These are phyloP conservation scores for Zea luxurians DNA, from an alignment of 176 grass and related monocot genomes.

Conservation along the genomic window DNA sequence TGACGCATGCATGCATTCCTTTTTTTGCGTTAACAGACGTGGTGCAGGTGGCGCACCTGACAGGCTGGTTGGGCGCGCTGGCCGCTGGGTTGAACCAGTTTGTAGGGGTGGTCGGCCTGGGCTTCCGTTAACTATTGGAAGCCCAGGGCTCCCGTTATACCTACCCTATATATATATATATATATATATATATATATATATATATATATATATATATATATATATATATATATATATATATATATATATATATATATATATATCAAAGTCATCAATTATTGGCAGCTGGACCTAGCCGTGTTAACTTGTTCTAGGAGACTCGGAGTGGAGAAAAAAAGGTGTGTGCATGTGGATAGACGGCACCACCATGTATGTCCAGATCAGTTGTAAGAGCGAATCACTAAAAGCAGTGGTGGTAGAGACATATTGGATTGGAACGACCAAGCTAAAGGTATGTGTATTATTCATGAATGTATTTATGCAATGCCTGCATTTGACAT, in stretches of 20 bases:
- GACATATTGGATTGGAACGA: constrained; percentile 19
- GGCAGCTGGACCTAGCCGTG: constrained; percentile 4
- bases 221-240: no score
- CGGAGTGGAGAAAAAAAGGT: constrained; percentile 22
- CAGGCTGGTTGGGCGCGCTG: no score
- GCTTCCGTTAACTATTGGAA: no score
- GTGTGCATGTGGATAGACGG: constrained; percentile 36
- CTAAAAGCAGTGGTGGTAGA: constrained; percentile 26
- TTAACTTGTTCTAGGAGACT: constrained; percentile 22
- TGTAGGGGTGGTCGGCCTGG: no score
- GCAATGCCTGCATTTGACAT: constrained; percentile 24
- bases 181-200: no score
- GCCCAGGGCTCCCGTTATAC: no score
- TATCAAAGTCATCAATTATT: constrained; percentile 17
- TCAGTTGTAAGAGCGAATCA: constrained; percentile 24
- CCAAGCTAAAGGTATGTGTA: neutral
- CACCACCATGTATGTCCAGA: constrained; percentile 31
- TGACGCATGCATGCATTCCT: no score
- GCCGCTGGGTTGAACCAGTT: no score
- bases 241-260: neutral
- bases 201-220: no score
- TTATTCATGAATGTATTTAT: neutral
- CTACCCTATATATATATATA: no score
- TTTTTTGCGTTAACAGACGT: no score
- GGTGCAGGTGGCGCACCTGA: no score